Conservation (phyloP, 768 basidiomycete species). For the Serendipita sp. region DNA sequence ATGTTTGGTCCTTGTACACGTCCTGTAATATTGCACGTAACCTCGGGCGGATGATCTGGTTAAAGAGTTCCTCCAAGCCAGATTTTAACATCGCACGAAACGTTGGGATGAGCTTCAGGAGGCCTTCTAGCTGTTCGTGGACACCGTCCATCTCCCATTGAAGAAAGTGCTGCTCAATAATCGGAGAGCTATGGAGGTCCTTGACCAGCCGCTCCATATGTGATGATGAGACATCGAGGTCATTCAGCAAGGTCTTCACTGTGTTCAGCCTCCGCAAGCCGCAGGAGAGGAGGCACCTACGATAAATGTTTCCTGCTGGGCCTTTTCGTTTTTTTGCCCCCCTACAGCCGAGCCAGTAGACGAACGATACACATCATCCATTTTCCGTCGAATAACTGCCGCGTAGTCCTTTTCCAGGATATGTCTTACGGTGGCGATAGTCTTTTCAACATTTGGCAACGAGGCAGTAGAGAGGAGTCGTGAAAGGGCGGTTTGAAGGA, state of each 20-base stretch:
- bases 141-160: conserved; percentile 37
- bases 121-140: conserved; percentile 29
- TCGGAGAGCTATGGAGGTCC: conserved; percentile 39
- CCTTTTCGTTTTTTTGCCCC: conserved; percentile 47
- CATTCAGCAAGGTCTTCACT: conserved; percentile 69
- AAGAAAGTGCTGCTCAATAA: conserved; percentile 52
- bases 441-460: conserved; percentile 36
- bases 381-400: conserved; percentile 60
- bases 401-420: conserved; percentile 74
- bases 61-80: conserved; percentile 88
- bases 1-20: conserved; percentile 78
- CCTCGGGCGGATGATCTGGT: conserved; percentile 78
- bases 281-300: conserved; percentile 30
- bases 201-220: conserved; percentile 72
- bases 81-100: conserved; percentile 57
- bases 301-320: conserved; percentile 76
- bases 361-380: conserved; percentile 72
- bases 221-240: conserved; percentile 79
- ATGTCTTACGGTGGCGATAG: conserved; percentile 46
- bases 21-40: conserved; percentile 72
- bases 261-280: background rate
- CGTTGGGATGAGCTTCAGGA: conserved; percentile 40
- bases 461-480: conserved; percentile 70
- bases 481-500: conserved; percentile 68
- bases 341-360: conserved; percentile 19